Conservation (phyloP, 192 early-diverging fungal genomes). For the Thoreauomyces humboldtii region DNA sequence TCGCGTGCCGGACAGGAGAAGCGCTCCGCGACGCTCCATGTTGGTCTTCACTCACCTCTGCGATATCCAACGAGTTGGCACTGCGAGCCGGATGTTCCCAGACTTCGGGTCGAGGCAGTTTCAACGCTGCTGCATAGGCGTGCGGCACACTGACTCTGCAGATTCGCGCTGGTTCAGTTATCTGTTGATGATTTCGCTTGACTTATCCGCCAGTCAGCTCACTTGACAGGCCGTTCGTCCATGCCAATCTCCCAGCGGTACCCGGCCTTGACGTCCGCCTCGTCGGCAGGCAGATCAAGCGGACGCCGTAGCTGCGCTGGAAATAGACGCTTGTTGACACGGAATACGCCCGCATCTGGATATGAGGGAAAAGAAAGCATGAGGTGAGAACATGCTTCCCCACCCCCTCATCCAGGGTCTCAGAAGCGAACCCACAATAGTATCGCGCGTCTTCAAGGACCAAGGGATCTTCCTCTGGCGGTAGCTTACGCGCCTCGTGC, state of each 20-base stretch:
- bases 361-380: background rate
- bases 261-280: background rate
- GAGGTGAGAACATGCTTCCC: background rate
- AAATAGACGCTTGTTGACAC: background rate
- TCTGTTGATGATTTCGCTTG: background rate
- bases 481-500: too few species aligned
- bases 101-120: background rate
- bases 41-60: background rate
- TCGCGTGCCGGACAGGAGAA: background rate
- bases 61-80: background rate
- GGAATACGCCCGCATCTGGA: slow-evolving; percentile 4
- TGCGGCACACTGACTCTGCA: slow-evolving; percentile 1
- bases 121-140: background rate
- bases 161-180: background rate
- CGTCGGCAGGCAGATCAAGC: background rate
- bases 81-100: background rate
- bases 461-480: too few species aligned
- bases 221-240: slow-evolving; percentile 5
- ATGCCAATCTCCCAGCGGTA: slow-evolving; percentile 1
- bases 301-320: background rate
- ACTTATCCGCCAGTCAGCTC: background rate
- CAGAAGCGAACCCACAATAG: background rate
- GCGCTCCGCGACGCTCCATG: background rate
- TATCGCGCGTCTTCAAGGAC: slow-evolving; percentile 2
- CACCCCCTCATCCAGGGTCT: too few species aligned